Evolutionary conservation across 371 early-diverging fungal genomes (phyloP).

Genomic region (Rhizopus stolonifer): DNA sequence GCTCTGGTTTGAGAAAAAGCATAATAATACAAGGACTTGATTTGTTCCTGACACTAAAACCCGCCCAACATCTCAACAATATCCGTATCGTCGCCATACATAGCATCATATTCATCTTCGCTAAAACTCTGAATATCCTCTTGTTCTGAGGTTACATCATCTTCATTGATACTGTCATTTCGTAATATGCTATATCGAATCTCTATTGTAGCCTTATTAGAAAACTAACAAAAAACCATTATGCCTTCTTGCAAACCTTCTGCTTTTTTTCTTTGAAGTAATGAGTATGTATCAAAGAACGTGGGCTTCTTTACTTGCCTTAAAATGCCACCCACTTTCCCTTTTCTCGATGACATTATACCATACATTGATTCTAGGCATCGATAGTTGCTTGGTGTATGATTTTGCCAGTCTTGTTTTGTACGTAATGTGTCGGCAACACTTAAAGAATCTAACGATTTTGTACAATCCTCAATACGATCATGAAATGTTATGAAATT

Average conservation of each 20-base stretch:
- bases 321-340: not conserved
- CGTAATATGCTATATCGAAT: not conserved
- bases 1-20: no score
- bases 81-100: constrained; percentile 38
- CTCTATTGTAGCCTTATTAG: not conserved
- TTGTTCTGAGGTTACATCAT: not conserved
- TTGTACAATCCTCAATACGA: constrained; percentile 17
- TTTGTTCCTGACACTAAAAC: no score
- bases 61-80: constrained; percentile 1
- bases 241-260: not conserved
- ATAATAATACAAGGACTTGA: no score
- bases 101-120: constrained; percentile 28
- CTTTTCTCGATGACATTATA: constrained; percentile 17
- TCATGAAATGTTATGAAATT: constrained; percentile 23
- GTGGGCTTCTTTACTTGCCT: not conserved
- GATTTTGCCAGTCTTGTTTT: constrained; percentile 21
- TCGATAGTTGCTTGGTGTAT: constrained; percentile 1
- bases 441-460: constrained; percentile 17
- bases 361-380: constrained; percentile 25
- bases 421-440: constrained; percentile 30
- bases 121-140: constrained; percentile 16
- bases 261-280: not conserved
- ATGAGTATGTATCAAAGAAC: not conserved
- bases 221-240: not conserved
- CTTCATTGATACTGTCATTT: not conserved